Evolutionary conservation across 192 early-diverging fungal genomes (phyloP), one percentile per base, ranked within the genome.

Genomic region (Haplosporangium gracile): DNA sequence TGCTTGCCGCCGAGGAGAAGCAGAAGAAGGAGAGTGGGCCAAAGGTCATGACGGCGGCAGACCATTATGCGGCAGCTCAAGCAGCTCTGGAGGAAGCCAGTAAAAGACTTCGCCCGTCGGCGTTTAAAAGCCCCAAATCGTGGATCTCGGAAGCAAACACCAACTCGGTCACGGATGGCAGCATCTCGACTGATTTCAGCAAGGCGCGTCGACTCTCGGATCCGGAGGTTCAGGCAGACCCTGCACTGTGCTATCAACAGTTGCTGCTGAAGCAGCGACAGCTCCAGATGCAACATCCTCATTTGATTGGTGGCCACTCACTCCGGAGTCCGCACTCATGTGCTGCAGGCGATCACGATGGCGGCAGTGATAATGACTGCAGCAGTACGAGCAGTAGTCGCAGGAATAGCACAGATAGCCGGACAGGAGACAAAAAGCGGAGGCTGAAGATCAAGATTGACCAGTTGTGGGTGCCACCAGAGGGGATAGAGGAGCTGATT

Each of bases 11-110:
- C 0, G 60, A 65, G 29, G 60, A 32, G 26, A 65, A 65, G 26
- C 26, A 65, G 1, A 13, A 65, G 60, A 32, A 65, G 26, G 26
- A 65, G 29, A 10, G 11, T 3, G 29, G 1, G 0, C 60, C 60
- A 29, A 65, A 65, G 60, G 4, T 65, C 60, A 65, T 65, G 60
- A 65, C 60, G 11, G 60, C 60, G 3, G 60, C 60, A 10, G 60
- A 65, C 32, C 55, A 60, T 60, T 60, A 60, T 60, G 55, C 55
- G n/a, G 55, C 55, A n/a, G 55, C 55, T 15, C 60, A 65, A 29
- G 60, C 29, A 32, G 60, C 60, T 4, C 60, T 65, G 10, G 60
- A 65, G 29, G 29, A 65, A 10, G 60, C 60, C 11, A 65, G 60
- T 29, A 65, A 65, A 11, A 10, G 29, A 65, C 3, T 65, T 32